Conservation (phyloP, 768 basidiomycete genomes). For the Pisolithus tinctorius region DNA sequence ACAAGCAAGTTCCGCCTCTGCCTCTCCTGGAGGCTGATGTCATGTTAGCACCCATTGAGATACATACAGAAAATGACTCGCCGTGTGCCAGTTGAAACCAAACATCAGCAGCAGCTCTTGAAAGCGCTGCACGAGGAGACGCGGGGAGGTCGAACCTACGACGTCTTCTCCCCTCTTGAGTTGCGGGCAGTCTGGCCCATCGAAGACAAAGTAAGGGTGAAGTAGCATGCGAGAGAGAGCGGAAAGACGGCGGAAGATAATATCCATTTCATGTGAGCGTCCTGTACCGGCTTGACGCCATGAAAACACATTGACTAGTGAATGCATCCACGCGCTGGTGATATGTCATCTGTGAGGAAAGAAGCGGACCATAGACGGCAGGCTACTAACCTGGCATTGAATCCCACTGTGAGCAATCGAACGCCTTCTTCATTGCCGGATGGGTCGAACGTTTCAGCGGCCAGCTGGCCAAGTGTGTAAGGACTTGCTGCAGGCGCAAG, state of each 20-base stretch:
- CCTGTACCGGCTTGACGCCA: constrained; percentile 22
- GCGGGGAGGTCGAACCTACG: constrained; percentile 12
- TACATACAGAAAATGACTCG: neutral
- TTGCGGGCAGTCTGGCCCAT: constrained; percentile 38
- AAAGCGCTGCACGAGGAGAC: constrained; percentile 14
- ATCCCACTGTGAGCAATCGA: neutral
- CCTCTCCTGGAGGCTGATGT: constrained; percentile 3
- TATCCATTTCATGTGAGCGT: constrained; percentile 37
- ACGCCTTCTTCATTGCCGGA: neutral
- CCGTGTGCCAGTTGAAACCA: constrained; percentile 31
- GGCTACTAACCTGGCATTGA: neutral
- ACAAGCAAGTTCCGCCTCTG: constrained; percentile 2
- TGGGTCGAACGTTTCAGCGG: neutral
- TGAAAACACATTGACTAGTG: neutral
- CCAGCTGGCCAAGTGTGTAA: neutral
- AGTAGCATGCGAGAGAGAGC: constrained; percentile 31
- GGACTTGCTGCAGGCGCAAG: neutral
- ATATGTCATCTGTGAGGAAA: neutral
- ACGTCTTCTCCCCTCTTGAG: constrained; percentile 33
- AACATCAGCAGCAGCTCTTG: constrained; percentile 33
- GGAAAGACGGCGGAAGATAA: constrained; percentile 38
- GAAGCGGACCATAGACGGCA: neutral
- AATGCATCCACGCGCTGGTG: constrained; percentile 7
- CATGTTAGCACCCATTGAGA: neutral
- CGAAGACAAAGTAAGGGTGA: constrained; percentile 43